These are phyloP conservation scores for Cladosporium sphaerospermum DNA, from an alignment of 2,329 filamentous ascomycete genomes.

Conservation along the genomic window DNA sequence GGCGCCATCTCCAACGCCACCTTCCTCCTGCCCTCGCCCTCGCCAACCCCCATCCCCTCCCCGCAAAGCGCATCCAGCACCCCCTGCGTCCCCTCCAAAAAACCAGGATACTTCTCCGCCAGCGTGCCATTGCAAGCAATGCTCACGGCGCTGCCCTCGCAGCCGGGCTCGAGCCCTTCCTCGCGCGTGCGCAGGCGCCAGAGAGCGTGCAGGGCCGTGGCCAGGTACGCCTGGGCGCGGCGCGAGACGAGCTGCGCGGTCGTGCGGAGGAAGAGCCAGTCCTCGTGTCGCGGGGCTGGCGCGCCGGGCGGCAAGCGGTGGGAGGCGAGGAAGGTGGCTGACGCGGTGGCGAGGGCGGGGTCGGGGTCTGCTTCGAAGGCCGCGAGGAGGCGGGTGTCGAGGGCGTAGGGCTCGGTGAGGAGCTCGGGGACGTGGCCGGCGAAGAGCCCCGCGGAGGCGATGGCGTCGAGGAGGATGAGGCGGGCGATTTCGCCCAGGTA, in stretches of 20 bases:
- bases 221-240: slow-evolving; percentile 57
- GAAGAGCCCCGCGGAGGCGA: slow-evolving; percentile 51
- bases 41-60: slow-evolving; percentile 27
- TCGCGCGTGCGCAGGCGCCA: slow-evolving; percentile 48
- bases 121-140: slow-evolving; percentile 77
- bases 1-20: slow-evolving; percentile 62
- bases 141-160: slow-evolving; percentile 32
- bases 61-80: slow-evolving; percentile 55
- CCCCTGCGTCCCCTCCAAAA: slow-evolving; percentile 55
- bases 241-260: slow-evolving; percentile 49
- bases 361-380: slow-evolving; percentile 48
- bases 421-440: slow-evolving; percentile 49
- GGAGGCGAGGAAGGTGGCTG: slow-evolving; percentile 44
- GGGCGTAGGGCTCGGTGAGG: slow-evolving; percentile 50
- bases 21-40: slow-evolving; percentile 15
- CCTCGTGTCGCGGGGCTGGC: slow-evolving; percentile 38
- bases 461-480: slow-evolving; percentile 55
- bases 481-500: slow-evolving; percentile 60
- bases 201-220: slow-evolving; percentile 56
- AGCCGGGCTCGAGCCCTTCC: slow-evolving; percentile 35
- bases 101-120: slow-evolving; percentile 70
- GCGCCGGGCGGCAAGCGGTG: slow-evolving; percentile 40
- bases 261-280: slow-evolving; percentile 50
- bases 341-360: slow-evolving; percentile 33
- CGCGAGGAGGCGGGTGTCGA: slow-evolving; percentile 55